phyloP scores from a whole-genome alignment of 169 alveolate species.

The Cryptosporidium ubiquitum region DNA sequence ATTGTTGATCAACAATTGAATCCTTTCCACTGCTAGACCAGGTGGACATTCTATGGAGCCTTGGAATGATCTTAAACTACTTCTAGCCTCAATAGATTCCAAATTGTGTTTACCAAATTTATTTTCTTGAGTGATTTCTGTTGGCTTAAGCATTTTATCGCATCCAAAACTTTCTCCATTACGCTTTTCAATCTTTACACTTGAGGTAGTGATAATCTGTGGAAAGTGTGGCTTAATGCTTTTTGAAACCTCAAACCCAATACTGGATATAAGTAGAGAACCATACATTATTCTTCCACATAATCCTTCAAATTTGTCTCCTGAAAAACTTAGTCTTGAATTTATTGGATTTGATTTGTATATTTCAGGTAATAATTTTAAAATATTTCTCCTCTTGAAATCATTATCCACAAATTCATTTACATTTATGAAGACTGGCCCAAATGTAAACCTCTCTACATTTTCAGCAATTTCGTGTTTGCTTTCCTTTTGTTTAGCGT shows the following conservation, averaged over 20 bases:
- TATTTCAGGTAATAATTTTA: conserved; percentile 34
- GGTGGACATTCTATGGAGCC: conserved; percentile 59
- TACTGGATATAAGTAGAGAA: conserved; percentile 4
- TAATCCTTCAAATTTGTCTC: conserved; percentile 26
- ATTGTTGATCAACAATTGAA: conserved; percentile 13
- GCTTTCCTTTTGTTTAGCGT: no score
- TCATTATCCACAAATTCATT: conserved; percentile 33
- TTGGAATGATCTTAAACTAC: conserved; percentile 61
- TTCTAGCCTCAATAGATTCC: conserved; percentile 7
- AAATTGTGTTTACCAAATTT: not conserved
- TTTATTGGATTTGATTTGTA: conserved; percentile 40
- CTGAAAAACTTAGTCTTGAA: conserved; percentile 21
- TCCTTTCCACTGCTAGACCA: conserved; percentile 35
- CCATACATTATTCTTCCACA: conserved; percentile 59
- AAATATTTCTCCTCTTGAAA: conserved; percentile 25
- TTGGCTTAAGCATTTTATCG: not conserved
- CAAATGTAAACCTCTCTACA: conserved; percentile 68
- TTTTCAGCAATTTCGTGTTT: not conserved
- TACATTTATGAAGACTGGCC: conserved; percentile 48
- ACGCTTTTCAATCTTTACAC: not conserved
- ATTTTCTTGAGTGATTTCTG: not conserved
- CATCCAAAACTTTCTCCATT: conserved; percentile 1
- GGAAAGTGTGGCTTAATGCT: conserved; percentile 42
- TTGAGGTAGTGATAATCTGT: conserved; percentile 18
- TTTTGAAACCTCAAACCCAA: conserved; percentile 57